Percentiles rank a stretch among this genome's conserved stretches.
These are phyloP conservation scores for Chaetomium cochliodes DNA, from an alignment of 495 filamentous ascomycete genomes.

Conservation along the genomic window DNA sequence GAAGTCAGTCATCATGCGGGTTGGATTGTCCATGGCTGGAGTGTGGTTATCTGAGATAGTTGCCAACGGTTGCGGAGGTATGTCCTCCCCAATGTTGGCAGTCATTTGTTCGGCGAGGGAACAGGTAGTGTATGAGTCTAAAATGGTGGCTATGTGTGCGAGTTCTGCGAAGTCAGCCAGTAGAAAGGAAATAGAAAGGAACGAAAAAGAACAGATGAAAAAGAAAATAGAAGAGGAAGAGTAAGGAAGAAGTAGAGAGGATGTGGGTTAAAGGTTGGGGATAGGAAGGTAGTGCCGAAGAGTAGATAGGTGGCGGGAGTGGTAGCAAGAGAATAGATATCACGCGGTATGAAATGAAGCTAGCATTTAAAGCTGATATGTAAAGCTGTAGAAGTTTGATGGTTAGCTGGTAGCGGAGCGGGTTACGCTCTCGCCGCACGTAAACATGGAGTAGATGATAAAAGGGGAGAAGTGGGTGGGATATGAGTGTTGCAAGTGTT, in stretches of 20 bases:
- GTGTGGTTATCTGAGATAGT: background rate
- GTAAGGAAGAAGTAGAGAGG: background rate
- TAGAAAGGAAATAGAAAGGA: background rate
- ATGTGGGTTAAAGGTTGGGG: background rate
- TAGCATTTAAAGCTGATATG: background rate
- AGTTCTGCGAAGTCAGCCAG: background rate
- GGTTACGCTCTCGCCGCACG: background rate
- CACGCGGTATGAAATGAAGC: background rate
- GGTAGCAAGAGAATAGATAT: background rate
- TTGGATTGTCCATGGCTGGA: background rate
- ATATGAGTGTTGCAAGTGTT: background rate
- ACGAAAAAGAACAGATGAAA: background rate
- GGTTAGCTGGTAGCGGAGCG: background rate
- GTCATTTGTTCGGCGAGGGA: background rate
- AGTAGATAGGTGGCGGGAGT: background rate
- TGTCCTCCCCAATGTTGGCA: background rate
- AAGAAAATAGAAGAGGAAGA: background rate
- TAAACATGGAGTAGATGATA: background rate
- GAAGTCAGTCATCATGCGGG: slow-evolving; percentile 8
- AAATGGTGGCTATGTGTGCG: background rate
- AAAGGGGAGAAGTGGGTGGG: background rate
- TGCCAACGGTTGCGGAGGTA: background rate
- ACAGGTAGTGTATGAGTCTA: background rate
- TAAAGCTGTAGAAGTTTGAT: background rate
- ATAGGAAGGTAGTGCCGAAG: background rate